These are phyloP conservation scores for Micractinium conductrix DNA, from an alignment of 139 green algal species.

Conservation along the genomic window DNA sequence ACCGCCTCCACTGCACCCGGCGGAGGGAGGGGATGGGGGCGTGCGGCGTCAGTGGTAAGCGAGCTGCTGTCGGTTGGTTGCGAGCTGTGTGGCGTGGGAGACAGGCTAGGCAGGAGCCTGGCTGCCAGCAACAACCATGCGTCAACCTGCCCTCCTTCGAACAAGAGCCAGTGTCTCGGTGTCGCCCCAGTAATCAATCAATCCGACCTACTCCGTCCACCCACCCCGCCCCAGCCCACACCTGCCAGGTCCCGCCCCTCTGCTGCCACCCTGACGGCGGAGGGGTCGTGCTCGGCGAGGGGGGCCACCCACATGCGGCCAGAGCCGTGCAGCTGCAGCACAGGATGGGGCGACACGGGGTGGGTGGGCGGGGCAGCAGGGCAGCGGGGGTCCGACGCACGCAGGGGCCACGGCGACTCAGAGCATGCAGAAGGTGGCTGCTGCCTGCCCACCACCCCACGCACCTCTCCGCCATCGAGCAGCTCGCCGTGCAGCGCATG, in stretches of 20 bases:
- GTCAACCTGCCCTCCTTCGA: too few relatives aligned
- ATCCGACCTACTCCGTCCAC: too few relatives aligned
- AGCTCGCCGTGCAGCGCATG: conserved; percentile 68
- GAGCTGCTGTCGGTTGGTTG: too few relatives aligned
- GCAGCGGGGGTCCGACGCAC: too few relatives aligned
- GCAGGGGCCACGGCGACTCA: too few relatives aligned
- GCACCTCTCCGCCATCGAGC: conserved; percentile 81
- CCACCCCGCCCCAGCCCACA: too few relatives aligned
- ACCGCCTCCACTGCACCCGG: conserved; percentile 58
- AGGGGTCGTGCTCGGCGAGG: conserved; percentile 79
- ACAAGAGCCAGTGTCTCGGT: too few relatives aligned
- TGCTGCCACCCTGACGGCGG: conserved; percentile 77
- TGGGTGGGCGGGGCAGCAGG: not conserved
- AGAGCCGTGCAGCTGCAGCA: conserved; percentile 49
- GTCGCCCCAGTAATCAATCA: too few relatives aligned
- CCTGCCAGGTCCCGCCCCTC: conserved; percentile 50
- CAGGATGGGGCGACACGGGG: not conserved
- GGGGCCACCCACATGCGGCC: conserved; percentile 86
- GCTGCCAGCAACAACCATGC: too few relatives aligned
- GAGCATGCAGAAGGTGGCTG: not conserved
- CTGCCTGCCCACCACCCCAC: not conserved
- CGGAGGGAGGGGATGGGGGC: not conserved
- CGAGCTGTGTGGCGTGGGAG: too few relatives aligned
- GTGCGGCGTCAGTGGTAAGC: not conserved
- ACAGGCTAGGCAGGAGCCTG: not conserved